phyloP scores from a whole-genome alignment of 495 filamentous ascomycete genomes.

The Staphylotrichum longicolle region DNA sequence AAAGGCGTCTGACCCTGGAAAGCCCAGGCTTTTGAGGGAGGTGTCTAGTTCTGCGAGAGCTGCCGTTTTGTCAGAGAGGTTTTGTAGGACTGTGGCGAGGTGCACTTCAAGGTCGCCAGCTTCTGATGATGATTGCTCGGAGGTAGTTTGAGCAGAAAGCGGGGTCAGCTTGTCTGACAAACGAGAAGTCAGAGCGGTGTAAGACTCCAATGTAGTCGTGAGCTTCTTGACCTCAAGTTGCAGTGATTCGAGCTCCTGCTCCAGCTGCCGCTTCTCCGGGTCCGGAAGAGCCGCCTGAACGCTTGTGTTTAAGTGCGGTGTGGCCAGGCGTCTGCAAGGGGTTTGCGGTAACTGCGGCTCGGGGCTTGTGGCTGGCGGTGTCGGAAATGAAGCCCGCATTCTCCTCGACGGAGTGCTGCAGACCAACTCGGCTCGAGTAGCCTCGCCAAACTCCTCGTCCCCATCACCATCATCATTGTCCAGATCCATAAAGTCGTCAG shows the following conservation, averaged over 20 bases:
- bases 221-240: conserved; percentile 41
- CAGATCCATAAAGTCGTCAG: conserved; percentile 40
- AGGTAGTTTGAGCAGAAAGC: conserved; percentile 3
- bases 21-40: conserved; percentile 53
- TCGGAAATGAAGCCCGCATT: conserved; percentile 43
- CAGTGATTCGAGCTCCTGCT: conserved; percentile 41
- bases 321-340: conserved; percentile 27
- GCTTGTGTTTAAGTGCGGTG: conserved; percentile 28
- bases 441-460: conserved; percentile 37
- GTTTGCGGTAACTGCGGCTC: conserved; percentile 33
- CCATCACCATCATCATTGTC: conserved; percentile 32
- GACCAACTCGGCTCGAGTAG: conserved; percentile 39
- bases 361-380: conserved; percentile 51
- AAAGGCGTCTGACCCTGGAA: conserved; percentile 46
- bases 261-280: conserved; percentile 42
- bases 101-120: conserved; percentile 34
- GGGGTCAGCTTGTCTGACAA: conserved; percentile 35
- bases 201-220: conserved; percentile 39
- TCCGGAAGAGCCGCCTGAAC: conserved; percentile 43
- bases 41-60: conserved; percentile 36
- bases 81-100: conserved; percentile 36
- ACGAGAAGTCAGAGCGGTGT: conserved; percentile 35
- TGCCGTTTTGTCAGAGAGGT: conserved; percentile 42
- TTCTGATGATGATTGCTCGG: conserved; percentile 10
- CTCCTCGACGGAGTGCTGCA: conserved; percentile 45